These are phyloP conservation scores for Echria macrotheca DNA, from an alignment of 495 filamentous ascomycete species.

Conservation along the genomic window DNA sequence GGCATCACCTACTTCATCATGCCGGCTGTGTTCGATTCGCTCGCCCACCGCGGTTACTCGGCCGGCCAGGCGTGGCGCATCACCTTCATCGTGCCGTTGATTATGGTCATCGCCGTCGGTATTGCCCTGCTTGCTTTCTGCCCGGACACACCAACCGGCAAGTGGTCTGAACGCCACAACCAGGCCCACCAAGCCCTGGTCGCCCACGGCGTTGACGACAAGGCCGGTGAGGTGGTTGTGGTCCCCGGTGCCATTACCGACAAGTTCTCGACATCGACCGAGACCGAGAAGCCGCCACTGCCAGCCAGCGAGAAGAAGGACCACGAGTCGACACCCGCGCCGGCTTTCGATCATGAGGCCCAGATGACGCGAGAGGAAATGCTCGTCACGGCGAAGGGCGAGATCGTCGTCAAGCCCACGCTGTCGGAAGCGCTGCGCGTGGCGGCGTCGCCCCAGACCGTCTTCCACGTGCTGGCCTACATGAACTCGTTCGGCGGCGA, in stretches of 20 bases:
- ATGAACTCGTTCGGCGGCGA: conserved; percentile 83
- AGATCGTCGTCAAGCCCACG: conserved; percentile 61
- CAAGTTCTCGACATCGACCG: conserved; percentile 23
- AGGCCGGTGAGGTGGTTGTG: conserved; percentile 38
- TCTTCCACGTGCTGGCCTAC: conserved; percentile 66
- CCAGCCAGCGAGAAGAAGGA: conserved; percentile 38
- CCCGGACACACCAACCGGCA: conserved; percentile 79
- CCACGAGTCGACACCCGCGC: conserved; percentile 21
- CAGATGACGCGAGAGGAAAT: conserved; percentile 50
- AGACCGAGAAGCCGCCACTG: conserved; percentile 13
- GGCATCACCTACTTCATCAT: conserved; percentile 89
- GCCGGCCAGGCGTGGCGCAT: conserved; percentile 76
- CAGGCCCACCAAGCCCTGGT: conserved; percentile 41
- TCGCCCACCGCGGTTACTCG: conserved; percentile 57
- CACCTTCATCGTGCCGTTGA: conserved; percentile 75
- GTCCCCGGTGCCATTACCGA: conserved; percentile 54
- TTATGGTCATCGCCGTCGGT: conserved; percentile 63
- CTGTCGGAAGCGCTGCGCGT: conserved; percentile 55
- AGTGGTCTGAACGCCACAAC: conserved; percentile 69
- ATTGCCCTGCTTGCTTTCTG: conserved; percentile 65
- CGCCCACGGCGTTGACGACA: conserved; percentile 32
- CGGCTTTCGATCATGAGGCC: conserved; percentile 43
- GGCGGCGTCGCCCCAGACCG: conserved; percentile 59
- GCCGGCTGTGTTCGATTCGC: conserved; percentile 82
- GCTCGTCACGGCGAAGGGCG: conserved; percentile 53